phyloP scores from a whole-genome alignment of 2,329 filamentous ascomycete genomes.

The Colletotrichum orchidophilum region DNA sequence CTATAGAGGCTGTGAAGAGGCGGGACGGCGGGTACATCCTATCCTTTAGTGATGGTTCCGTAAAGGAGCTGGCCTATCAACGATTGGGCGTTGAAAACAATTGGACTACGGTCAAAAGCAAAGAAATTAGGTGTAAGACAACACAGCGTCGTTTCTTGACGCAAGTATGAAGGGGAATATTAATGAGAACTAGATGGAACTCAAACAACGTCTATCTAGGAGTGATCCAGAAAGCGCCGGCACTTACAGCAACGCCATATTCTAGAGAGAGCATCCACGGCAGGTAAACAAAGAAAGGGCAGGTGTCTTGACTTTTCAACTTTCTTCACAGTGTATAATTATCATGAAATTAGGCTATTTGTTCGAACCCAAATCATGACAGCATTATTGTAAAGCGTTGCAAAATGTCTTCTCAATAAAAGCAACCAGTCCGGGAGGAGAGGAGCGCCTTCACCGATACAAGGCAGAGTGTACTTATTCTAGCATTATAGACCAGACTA shows the following conservation, averaged over 20 bases:
- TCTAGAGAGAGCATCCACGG: no score
- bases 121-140: not conserved
- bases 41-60: conserved; percentile 17
- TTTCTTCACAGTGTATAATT: no score
- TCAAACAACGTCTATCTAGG: not conserved
- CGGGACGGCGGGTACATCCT: conserved; percentile 31
- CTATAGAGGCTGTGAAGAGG: not conserved
- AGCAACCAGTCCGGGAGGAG: no score
- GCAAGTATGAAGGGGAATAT: not conserved
- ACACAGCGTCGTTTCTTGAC: not conserved
- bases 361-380: no score
- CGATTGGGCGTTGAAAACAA: conserved; percentile 27
- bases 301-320: no score
- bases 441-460: no score
- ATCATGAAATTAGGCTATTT: no score
- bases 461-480: no score
- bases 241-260: not conserved
- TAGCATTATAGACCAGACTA: no score
- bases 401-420: no score
- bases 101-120: conserved; percentile 28
- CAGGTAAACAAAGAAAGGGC: no score
- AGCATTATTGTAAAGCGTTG: no score
- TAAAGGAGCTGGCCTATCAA: conserved; percentile 36
- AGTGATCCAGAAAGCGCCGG: not conserved
- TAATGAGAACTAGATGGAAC: not conserved